A percentile compares a stretch with the other conserved stretches of the same genome.
Conservation (phyloP, 73 alveolate genomes). For the Symbiodinium natans region DNA sequence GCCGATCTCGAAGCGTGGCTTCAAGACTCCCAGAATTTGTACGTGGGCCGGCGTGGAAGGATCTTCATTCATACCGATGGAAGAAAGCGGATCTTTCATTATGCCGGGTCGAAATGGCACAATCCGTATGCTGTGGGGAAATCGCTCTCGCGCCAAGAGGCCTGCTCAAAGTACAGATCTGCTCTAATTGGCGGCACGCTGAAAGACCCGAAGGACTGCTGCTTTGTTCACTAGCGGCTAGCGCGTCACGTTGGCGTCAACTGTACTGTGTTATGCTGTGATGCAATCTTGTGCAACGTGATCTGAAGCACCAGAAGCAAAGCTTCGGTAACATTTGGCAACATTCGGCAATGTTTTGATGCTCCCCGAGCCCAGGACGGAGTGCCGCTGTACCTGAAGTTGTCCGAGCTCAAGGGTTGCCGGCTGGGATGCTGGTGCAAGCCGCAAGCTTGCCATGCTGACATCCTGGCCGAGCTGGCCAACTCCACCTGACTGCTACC, state of each 20-base stretch:
- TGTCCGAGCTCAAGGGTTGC: conserved; percentile 26
- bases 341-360: neutral
- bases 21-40: neutral
- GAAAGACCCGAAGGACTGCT: conserved; percentile 42
- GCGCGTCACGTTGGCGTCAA: neutral
- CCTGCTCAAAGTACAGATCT: conserved; percentile 26
- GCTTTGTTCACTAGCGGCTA: neutral
- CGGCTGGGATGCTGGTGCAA: conserved; percentile 92
- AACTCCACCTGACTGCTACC: neutral
- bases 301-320: neutral
- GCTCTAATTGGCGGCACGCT: conserved; percentile 48
- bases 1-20: conserved; percentile 59
- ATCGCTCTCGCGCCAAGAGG: conserved; percentile 30
- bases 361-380: conserved; percentile 12
- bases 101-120: conserved; percentile 68
- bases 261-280: too few species aligned
- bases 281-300: too few species aligned
- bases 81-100: conserved; percentile 61
- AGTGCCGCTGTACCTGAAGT: conserved; percentile 17
- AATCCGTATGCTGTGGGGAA: conserved; percentile 26
- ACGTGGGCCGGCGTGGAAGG: conserved; percentile 90
- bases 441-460: conserved; percentile 81
- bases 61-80: conserved; percentile 39
- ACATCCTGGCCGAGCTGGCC: conserved; percentile 74
- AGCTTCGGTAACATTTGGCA: neutral